Percentiles rank a stretch among this genome's conserved stretches.
Conservation (phyloP, 2,329 filamentous ascomycete species). For the Phyllosticta citriasiana region DNA sequence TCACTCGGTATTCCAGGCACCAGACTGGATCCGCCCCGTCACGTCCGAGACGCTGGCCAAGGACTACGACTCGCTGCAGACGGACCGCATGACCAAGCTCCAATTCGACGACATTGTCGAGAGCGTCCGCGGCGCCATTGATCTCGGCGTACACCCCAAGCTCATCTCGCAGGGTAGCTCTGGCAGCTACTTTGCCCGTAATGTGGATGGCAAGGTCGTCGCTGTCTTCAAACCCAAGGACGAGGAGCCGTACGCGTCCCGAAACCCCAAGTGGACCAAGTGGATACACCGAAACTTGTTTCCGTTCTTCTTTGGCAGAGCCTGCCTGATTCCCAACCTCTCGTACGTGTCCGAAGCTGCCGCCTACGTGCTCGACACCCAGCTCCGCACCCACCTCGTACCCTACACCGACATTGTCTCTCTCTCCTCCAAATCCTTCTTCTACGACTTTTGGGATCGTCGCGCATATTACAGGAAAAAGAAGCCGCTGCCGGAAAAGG, state of each 20-base stretch:
- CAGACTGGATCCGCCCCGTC: slow-evolving; percentile 73
- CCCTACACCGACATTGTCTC: slow-evolving; percentile 94
- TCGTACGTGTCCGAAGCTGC: slow-evolving; percentile 97
- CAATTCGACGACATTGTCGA: slow-evolving; percentile 86
- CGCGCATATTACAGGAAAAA: slow-evolving; percentile 79
- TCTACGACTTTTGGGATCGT: slow-evolving; percentile 96
- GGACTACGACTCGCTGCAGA: slow-evolving; percentile 42
- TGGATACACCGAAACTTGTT: slow-evolving; percentile 98
- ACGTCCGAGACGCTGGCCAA: slow-evolving; percentile 63
- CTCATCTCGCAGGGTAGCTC: slow-evolving; percentile 97
- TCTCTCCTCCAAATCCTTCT: slow-evolving; percentile 91
- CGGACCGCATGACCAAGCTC: slow-evolving; percentile 60
- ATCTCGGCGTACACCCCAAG: slow-evolving; percentile 81
- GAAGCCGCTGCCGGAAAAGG: slow-evolving; percentile 78
- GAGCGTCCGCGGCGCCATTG: slow-evolving; percentile 81
- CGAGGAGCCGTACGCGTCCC: slow-evolving; percentile 92
- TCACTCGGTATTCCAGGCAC: slow-evolving; percentile 91
- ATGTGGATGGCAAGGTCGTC: slow-evolving; percentile 83
- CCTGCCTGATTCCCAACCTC: slow-evolving; percentile 91
- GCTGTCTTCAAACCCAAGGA: slow-evolving; percentile 99
- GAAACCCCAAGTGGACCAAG: slow-evolving; percentile 99
- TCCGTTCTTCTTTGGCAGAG: slow-evolving; percentile 91
- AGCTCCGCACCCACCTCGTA: slow-evolving; percentile 82
- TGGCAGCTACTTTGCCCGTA: slow-evolving; percentile 93
- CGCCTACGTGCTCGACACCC: slow-evolving; percentile 86